A percentile compares a stretch with the other conserved stretches of the same genome.
phyloP scores from a whole-genome alignment of 2,329 filamentous ascomycete genomes.

The Helotiales sp. region DNA sequence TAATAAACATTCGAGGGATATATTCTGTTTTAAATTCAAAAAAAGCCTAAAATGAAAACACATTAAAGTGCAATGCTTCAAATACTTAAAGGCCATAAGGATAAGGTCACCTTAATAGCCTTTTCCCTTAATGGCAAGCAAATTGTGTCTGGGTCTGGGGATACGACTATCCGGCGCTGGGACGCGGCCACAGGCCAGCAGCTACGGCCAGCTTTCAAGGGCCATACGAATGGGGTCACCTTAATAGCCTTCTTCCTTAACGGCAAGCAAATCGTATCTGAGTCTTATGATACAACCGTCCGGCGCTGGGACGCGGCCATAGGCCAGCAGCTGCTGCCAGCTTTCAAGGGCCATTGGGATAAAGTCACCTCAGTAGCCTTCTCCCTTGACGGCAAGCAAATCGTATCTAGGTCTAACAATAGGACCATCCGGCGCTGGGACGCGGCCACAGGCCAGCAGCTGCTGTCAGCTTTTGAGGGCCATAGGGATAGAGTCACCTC shows the following conservation, averaged over 20 bases:
- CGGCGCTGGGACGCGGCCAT: too few species aligned
- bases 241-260: neutral
- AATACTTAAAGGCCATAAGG: neutral
- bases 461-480: neutral
- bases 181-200: constrained; percentile 13
- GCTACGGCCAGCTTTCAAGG: constrained; percentile 6
- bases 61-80: constrained; percentile 10
- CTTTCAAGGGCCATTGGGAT: too few species aligned
- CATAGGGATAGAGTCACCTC: neutral
- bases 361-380: too few species aligned
- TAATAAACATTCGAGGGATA: constrained; percentile 20
- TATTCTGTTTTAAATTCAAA: constrained; percentile 10
- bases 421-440: too few species aligned
- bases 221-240: neutral
- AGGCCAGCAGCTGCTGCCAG: too few species aligned
- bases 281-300: neutral
- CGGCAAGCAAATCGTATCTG: neutral
- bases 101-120: neutral
- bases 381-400: too few species aligned
- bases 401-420: too few species aligned
- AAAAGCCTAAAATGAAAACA: constrained; percentile 22
- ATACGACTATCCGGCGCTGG: constrained; percentile 16
- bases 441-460: too few species aligned
- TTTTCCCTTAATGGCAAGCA: constrained; percentile 18
- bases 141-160: neutral